Evolutionary conservation across 208 protist genomes (phyloP).

Genomic region (Trichomonas vaginalis): DNA sequence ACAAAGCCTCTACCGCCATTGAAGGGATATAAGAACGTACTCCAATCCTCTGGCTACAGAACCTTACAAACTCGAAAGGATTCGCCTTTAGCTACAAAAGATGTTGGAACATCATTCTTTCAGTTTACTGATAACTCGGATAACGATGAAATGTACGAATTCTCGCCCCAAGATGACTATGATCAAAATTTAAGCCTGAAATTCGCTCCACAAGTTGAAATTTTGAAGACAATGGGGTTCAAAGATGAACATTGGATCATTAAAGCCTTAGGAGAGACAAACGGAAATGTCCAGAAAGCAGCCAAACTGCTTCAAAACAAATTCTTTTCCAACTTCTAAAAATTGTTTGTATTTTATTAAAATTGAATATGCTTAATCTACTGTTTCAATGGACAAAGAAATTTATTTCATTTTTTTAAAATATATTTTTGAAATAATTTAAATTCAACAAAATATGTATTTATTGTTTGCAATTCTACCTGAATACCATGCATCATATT

Average conservation of each 20-base stretch:
- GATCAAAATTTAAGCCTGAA: neutral
- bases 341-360: too few species aligned
- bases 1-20: neutral
- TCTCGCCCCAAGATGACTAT: neutral
- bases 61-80: neutral
- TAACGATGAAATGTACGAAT: neutral
- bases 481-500: too few species aligned
- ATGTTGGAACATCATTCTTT: neutral
- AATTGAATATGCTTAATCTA: too few species aligned
- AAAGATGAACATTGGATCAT: neutral
- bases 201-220: neutral
- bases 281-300: neutral
- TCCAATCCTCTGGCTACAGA: neutral
- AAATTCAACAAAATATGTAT: too few species aligned
- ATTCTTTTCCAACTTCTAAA: too few species aligned
- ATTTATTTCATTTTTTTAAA: too few species aligned
- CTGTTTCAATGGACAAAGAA: too few species aligned
- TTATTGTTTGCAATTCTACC: too few species aligned
- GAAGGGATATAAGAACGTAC: neutral
- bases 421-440: too few species aligned
- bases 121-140: neutral
- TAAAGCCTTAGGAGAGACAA: neutral
- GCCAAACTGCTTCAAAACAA: neutral
- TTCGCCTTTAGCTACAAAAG: neutral
- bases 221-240: neutral